Evolutionary conservation across 148 eudicot genomes (phyloP).

Genomic region (Chenopodium suecicum): DNA sequence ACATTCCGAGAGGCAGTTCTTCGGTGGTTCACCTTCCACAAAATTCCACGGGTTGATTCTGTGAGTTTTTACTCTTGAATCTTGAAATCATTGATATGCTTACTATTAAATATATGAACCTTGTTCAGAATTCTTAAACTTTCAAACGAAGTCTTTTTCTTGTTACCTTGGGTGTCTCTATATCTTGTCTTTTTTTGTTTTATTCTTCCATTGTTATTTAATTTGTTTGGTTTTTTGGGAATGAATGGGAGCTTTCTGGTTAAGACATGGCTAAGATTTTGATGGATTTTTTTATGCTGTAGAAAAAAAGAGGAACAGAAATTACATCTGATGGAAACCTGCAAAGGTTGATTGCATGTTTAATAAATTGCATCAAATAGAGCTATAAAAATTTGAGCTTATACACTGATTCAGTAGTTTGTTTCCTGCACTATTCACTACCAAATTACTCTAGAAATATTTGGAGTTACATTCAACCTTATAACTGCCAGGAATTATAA

Average conservation of each 20-base stretch:
- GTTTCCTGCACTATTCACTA: neutral
- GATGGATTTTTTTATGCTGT: neutral
- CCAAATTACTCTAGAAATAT: neutral
- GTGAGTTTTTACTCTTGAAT: constrained; percentile 46
- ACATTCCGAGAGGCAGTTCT: constrained; percentile 84
- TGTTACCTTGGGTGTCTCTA: neutral
- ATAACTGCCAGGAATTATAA: neutral
- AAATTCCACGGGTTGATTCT: constrained; percentile 87
- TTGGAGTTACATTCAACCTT: neutral
- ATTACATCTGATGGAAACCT: neutral
- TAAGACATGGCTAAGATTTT: neutral
- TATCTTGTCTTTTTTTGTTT: neutral
- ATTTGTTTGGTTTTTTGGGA: neutral
- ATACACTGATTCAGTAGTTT: neutral
- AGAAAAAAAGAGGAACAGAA: neutral
- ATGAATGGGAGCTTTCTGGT: neutral
- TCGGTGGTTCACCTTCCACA: constrained; percentile 84
- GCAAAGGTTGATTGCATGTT: neutral
- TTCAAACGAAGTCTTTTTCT: neutral
- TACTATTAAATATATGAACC: neutral
- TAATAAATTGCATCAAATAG: neutral
- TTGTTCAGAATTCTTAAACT: neutral
- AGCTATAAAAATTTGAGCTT: neutral
- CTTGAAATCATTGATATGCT: neutral
- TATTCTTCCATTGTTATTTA: neutral